Conservation (phyloP, 768 basidiomycete species). For the Trametes punicea region DNA sequence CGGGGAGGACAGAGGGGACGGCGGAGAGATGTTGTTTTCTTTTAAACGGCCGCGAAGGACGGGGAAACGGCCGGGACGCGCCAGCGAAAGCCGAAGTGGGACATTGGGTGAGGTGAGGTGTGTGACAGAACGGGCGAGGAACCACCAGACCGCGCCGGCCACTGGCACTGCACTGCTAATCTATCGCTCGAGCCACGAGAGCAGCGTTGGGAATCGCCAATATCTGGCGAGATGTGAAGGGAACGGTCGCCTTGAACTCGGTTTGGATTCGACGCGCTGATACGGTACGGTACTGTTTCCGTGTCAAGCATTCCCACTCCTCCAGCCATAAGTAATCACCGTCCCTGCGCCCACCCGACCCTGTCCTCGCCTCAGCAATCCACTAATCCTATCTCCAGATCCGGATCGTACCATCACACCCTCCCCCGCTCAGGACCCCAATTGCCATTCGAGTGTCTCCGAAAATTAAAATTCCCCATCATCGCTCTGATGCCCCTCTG, state of each 20-base stretch:
- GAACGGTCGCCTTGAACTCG: no score
- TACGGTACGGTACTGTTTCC: background rate
- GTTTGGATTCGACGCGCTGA: background rate
- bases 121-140: no score
- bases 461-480: background rate
- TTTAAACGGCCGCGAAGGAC: background rate
- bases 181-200: no score
- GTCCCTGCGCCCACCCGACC: slow-evolving; percentile 3
- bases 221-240: no score
- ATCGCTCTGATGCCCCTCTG: background rate
- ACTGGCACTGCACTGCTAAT: no score
- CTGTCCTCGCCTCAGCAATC: background rate
- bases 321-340: slow-evolving; percentile 12
- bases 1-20: background rate
- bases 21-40: slow-evolving; percentile 1
- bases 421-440: background rate
- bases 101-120: background rate
- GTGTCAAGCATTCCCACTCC: background rate
- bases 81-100: background rate
- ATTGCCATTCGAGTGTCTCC: slow-evolving; percentile 2
- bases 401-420: slow-evolving; percentile 9
- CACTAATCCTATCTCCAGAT: slow-evolving; percentile 7
- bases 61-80: background rate
- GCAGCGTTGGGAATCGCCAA: no score
- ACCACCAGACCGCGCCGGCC: no score